Conservation (phyloP, 371 early-diverging fungal species). For the Fennellomyces sp. region DNA sequence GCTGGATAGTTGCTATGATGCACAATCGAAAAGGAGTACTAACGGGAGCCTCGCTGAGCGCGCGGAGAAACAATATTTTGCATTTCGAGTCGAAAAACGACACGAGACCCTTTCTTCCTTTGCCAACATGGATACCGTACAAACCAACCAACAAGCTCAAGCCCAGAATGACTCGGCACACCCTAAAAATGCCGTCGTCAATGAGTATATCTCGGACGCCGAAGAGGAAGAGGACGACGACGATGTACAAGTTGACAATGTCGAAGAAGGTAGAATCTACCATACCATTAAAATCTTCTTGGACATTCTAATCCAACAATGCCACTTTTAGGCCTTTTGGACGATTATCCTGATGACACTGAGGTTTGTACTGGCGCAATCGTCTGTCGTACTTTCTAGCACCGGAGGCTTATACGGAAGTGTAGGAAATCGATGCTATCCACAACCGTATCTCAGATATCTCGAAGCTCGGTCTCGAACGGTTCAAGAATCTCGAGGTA, state of each 20-base stretch:
- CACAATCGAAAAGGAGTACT: too few relatives aligned
- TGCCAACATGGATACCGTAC: too few relatives aligned
- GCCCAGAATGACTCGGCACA: too few relatives aligned
- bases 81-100: too few relatives aligned
- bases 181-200: neutral
- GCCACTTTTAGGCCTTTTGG: neutral
- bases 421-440: constrained; percentile 80
- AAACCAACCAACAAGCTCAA: too few relatives aligned
- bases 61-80: too few relatives aligned
- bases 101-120: too few relatives aligned
- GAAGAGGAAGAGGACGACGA: neutral
- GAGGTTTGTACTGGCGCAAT: neutral
- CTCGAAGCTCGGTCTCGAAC: constrained; percentile 59
- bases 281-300: neutral
- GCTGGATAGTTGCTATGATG: too few relatives aligned
- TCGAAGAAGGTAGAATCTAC: neutral
- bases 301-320: neutral
- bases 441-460: constrained; percentile 76
- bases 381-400: neutral
- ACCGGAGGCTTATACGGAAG: neutral
- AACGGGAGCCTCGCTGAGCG: too few relatives aligned
- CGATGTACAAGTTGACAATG: neutral
- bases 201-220: neutral
- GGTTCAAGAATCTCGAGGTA: constrained; percentile 77
- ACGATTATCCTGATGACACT: constrained; percentile 1